A percentile compares a stretch with the other conserved stretches of the same genome.
These are phyloP conservation scores for Xerocomus brunneocitrinus DNA, from an alignment of 768 basidiomycete genomes.

Conservation along the genomic window DNA sequence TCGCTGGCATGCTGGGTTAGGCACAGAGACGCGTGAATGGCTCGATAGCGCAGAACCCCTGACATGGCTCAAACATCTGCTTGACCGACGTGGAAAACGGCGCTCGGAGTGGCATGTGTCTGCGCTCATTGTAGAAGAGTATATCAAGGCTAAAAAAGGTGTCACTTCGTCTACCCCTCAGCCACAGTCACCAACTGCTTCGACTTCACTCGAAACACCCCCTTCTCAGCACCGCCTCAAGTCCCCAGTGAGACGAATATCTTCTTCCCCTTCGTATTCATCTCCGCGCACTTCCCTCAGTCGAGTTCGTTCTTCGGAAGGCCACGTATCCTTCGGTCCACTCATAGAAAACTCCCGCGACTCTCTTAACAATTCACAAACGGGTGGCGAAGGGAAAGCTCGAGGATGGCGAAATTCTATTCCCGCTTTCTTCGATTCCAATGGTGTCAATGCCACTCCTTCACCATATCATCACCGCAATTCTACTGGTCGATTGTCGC, in stretches of 20 bases:
- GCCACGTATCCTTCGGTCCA: constrained; percentile 56
- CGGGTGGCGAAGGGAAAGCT: constrained; percentile 37
- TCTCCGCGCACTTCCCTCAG: constrained; percentile 38
- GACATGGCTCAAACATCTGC: constrained; percentile 66
- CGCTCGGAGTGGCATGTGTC: constrained; percentile 61
- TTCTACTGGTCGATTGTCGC: constrained; percentile 35
- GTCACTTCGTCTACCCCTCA: constrained; percentile 9
- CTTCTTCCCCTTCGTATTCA: constrained; percentile 36
- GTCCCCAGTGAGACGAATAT: constrained; percentile 13
- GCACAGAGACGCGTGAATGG: constrained; percentile 41
- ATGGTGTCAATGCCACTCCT: constrained; percentile 36
- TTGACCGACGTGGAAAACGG: constrained; percentile 42
- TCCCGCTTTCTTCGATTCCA: constrained; percentile 25
- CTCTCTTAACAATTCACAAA: constrained; percentile 44
- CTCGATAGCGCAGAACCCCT: constrained; percentile 66
- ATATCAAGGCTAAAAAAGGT: constrained; percentile 40
- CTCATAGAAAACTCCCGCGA: constrained; percentile 42
- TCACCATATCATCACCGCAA: constrained; percentile 27
- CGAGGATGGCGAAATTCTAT: constrained; percentile 28
- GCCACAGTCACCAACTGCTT: constrained; percentile 11
- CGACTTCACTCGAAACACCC: constrained; percentile 14
- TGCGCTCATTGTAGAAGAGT: constrained; percentile 68
- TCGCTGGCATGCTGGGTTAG: constrained; percentile 59
- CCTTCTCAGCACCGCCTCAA: constrained; percentile 10
- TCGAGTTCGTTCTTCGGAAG: constrained; percentile 42